A percentile compares a stretch with the other conserved stretches of the same genome.
Conservation (phyloP, 2,329 filamentous ascomycete species). For the Arthrobotrys pseudoclavata region DNA sequence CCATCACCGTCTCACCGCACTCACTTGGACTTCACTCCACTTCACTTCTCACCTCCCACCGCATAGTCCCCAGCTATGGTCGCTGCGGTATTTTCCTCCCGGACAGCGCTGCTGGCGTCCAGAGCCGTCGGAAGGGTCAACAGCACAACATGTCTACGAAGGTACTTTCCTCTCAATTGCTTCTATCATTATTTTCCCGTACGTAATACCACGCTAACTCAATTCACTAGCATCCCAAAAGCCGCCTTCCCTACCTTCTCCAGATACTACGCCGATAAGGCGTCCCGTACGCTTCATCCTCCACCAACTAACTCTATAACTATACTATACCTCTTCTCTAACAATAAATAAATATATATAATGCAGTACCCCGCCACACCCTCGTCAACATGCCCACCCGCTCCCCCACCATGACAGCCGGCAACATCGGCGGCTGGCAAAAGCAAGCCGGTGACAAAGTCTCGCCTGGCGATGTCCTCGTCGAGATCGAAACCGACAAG, state of each 20-base stretch:
- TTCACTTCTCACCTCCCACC: too few relatives aligned
- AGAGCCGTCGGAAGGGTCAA: slow-evolving; percentile 44
- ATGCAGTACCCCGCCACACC: slow-evolving; percentile 94
- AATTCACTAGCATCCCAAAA: slow-evolving; percentile 26
- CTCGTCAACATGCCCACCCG: slow-evolving; percentile 98
- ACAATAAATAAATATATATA: too few relatives aligned
- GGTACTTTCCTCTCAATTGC: slow-evolving; percentile 27
- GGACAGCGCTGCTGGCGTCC: slow-evolving; percentile 56
- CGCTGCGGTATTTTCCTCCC: slow-evolving; percentile 56
- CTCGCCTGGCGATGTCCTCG: slow-evolving; percentile 90
- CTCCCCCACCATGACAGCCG: slow-evolving; percentile 96
- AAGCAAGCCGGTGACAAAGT: slow-evolving; percentile 94
- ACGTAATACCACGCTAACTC: slow-evolving; percentile 40
- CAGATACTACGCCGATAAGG: slow-evolving; percentile 59
- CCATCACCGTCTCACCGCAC: too few relatives aligned
- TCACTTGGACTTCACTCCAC: too few relatives aligned
- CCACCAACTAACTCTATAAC: too few relatives aligned
- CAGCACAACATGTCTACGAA: slow-evolving; percentile 43
- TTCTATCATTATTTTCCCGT: background rate
- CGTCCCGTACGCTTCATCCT: too few relatives aligned
- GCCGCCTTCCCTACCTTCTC: slow-evolving; percentile 45
- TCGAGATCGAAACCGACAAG: slow-evolving; percentile 99
- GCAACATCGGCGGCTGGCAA: slow-evolving; percentile 97
- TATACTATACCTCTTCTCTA: too few relatives aligned
- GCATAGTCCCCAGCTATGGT: too few relatives aligned